Conservation (phyloP, 2,329 filamentous ascomycete species). For the Zalaria obscura region DNA sequence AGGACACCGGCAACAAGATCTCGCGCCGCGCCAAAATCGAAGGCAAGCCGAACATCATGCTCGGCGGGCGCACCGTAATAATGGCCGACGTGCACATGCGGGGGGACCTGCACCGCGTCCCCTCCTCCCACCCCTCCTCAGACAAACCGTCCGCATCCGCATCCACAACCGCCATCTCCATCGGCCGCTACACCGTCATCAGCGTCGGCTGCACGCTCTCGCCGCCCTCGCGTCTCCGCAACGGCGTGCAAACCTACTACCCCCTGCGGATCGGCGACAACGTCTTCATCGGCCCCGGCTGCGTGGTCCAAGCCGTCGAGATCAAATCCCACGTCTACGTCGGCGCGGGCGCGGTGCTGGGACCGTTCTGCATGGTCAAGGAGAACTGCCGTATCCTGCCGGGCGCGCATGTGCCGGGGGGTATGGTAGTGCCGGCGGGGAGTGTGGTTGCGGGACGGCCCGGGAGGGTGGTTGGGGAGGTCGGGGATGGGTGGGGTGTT, state of each 20-base stretch:
- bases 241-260: constrained; percentile 64
- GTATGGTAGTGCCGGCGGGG: constrained; percentile 88
- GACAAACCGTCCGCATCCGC: constrained; percentile 13
- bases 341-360: constrained; percentile 60
- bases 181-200: constrained; percentile 65
- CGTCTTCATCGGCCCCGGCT: constrained; percentile 57
- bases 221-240: constrained; percentile 70
- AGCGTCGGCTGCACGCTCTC: constrained; percentile 64
- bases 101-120: constrained; percentile 59
- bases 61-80: constrained; percentile 87
- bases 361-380: constrained; percentile 82
- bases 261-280: constrained; percentile 89
- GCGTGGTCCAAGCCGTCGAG: constrained; percentile 68
- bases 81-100: constrained; percentile 90
- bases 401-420: constrained; percentile 65
- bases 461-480: constrained; percentile 66
- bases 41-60: constrained; percentile 94
- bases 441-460: constrained; percentile 78
- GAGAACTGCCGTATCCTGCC: constrained; percentile 85
- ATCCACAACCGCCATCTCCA: constrained; percentile 53
- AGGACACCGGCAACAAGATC: constrained; percentile 98
- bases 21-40: constrained; percentile 82
- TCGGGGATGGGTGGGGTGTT: constrained; percentile 49
- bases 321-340: constrained; percentile 81
- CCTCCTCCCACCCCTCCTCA: constrained; percentile 21